Conservation (phyloP, 441 rosid species). For the Adansonia gregorii region DNA sequence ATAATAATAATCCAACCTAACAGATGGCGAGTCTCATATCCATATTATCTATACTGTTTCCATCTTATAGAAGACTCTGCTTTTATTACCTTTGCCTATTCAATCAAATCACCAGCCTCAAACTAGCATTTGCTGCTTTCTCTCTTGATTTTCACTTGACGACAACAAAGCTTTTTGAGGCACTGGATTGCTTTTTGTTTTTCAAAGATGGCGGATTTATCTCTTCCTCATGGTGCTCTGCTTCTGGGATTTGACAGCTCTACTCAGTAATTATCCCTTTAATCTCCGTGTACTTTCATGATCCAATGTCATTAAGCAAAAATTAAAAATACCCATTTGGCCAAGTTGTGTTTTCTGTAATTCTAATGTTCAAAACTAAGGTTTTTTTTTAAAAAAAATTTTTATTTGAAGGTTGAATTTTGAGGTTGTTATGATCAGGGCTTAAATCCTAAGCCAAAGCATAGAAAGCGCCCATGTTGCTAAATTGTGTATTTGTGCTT, state of each 20-base stretch:
- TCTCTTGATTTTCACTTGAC: background rate
- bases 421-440: background rate
- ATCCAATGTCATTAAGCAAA: background rate
- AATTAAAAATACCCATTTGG: conserved; percentile 15
- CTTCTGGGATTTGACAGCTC: conserved; percentile 89
- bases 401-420: no score
- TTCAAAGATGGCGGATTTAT: conserved; percentile 40
- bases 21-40: no score
- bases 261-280: conserved; percentile 60
- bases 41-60: no score
- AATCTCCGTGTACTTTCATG: background rate
- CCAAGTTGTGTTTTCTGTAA: background rate
- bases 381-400: background rate
- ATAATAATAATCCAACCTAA: no score
- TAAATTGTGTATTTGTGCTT: background rate
- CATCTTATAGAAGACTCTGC: no score
- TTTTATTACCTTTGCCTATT: background rate
- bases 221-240: conserved; percentile 66
- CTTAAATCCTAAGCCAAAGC: background rate
- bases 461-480: background rate
- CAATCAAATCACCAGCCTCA: background rate
- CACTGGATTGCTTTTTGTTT: background rate
- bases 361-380: conserved; percentile 1
- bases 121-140: background rate
- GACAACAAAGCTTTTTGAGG: background rate